phyloP scores from a whole-genome alignment of 306 rosid species.

The Boehmeria nivea region DNA sequence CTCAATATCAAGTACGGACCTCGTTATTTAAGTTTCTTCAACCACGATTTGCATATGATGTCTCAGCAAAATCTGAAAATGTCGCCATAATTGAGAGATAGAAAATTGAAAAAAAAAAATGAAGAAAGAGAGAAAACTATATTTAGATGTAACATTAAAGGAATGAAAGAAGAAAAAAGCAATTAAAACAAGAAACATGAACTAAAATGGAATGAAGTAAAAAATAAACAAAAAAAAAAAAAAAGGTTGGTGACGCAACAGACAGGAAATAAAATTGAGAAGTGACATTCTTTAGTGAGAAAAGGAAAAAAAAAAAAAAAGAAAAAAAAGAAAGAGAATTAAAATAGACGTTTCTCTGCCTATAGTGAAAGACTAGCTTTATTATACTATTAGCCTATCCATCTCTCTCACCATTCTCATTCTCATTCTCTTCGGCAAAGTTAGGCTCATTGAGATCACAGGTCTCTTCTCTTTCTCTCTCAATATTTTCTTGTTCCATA shows the following conservation, averaged over 20 bases:
- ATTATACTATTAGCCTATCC: constrained; percentile 27
- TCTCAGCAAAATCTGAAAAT: not conserved
- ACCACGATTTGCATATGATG: constrained; percentile 2
- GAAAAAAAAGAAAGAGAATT: constrained; percentile 27
- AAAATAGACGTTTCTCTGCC: constrained; percentile 41
- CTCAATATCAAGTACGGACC: constrained; percentile 3
- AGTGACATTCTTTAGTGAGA: not conserved
- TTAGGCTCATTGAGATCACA: too few relatives aligned
- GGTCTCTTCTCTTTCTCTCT: too few relatives aligned
- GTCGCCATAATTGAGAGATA: not conserved
- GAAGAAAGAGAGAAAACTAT: too few relatives aligned
- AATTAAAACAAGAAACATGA: not conserved
- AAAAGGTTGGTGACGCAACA: constrained; percentile 46
- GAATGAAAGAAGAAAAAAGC: too few relatives aligned
- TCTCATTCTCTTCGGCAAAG: constrained; percentile 4
- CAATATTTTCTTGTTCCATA: too few relatives aligned
- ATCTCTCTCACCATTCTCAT: constrained; percentile 13
- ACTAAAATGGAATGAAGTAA: not conserved
- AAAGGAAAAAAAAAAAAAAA: constrained; percentile 6
- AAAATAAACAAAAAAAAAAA: not conserved
- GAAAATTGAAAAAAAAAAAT: not conserved
- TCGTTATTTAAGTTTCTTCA: constrained; percentile 3
- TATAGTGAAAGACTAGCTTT: constrained; percentile 27
- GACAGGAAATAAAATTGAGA: constrained; percentile 12
- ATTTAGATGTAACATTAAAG: too few relatives aligned